These are phyloP conservation scores for Oropetium thomaeum DNA, from an alignment of 176 grass and related monocot genomes.

Conservation along the genomic window DNA sequence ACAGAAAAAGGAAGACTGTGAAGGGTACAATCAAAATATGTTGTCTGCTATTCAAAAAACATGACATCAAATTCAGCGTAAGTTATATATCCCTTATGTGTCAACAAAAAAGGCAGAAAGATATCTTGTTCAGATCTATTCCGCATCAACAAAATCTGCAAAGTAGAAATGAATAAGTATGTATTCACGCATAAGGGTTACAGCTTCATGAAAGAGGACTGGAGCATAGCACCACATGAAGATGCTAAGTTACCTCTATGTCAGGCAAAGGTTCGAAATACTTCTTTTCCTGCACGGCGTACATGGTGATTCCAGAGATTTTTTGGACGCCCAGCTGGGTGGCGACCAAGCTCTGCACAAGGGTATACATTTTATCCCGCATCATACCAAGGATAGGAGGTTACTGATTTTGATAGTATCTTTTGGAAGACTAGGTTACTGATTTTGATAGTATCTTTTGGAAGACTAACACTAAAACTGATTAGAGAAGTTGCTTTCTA, in stretches of 20 bases:
- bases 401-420: too few relatives aligned
- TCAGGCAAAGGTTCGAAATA: constrained; percentile 75
- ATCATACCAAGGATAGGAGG: too few relatives aligned
- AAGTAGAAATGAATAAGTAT: constrained; percentile 4
- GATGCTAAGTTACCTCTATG: constrained; percentile 56
- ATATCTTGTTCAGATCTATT: constrained; percentile 32
- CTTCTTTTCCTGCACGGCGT: constrained; percentile 87
- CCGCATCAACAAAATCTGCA: constrained; percentile 83
- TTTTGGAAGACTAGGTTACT: neutral
- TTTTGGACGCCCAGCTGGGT: constrained; percentile 85
- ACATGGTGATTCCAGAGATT: constrained; percentile 82
- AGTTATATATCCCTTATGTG: neutral
- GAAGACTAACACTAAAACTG: neutral
- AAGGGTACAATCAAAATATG: neutral
- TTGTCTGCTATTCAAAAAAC: neutral
- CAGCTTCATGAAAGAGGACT: neutral
- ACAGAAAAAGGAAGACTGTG: neutral
- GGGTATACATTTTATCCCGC: neutral
- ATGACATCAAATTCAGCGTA: neutral
- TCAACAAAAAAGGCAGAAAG: neutral
- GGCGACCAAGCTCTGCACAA: constrained; percentile 79
- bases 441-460: constrained; percentile 7
- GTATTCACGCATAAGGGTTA: neutral
- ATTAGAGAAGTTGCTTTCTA: neutral
- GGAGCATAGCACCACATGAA: too few relatives aligned